Base-by-base conservation (phyloP, 169 alveolate genomes). In the Eimeria falciformis region DNA sequence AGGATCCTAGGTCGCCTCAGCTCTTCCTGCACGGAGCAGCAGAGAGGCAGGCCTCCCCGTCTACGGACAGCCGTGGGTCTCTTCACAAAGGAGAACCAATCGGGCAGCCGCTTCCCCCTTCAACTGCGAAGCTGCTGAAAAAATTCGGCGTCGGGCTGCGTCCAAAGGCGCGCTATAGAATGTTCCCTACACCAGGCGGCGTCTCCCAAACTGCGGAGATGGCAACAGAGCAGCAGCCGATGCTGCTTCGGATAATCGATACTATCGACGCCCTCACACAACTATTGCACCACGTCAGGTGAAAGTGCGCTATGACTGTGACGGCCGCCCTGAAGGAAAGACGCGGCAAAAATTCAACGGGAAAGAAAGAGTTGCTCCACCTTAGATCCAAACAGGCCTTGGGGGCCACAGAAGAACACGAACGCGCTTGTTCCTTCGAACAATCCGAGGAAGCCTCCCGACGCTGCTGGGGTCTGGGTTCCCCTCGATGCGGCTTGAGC, bases 51-150 rank as follows among this genome's bases (percentile, higher is more conserved):
- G n/a, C n/a, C n/a, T n/a, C n/a, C n/a, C n/a, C n/a, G n/a, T n/a
- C n/a, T n/a, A n/a, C n/a, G n/a, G n/a, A 55, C 77, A 81, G 89
- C 55, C 18, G 56, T 33, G 50, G 53, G 27, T 37, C 53, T 40
- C 75, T 81, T 33, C 45, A 14, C 17, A 55, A 45, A 29, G 7
- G 75, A 43, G 73, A 50, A 75, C 75, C 89, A 56, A 81, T 75
- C 89, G 89, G 89, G 89, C 89, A 81, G 89, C 89, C 75, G 65
- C 43, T 33, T 50, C 9, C 18, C 47, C 55, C 25, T 14, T 37
- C 89, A 81, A 81, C 89, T 81, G 89, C 89, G 75, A 71, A 75
- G 89, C 89, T 55, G 89, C 89, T 75, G 77, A 55, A 81, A 81
- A 81, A 53, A 43, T 81, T 75, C 75, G 89, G 77, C 89, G 89